phyloP scores from a whole-genome alignment of 2,329 filamentous ascomycete species.

The Venturia effusa region DNA sequence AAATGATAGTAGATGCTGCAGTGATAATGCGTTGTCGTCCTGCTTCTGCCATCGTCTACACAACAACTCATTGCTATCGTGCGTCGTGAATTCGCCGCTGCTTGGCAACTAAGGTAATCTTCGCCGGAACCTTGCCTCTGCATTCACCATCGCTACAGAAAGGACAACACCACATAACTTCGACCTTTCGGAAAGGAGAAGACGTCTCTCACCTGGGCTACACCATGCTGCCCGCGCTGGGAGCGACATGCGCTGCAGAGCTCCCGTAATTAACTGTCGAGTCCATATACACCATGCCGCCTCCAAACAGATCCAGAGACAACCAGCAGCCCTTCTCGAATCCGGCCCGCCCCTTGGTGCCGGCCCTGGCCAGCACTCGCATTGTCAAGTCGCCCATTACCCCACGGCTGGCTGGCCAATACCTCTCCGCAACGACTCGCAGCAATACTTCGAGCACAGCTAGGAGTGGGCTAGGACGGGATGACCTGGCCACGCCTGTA shows the following conservation, averaged over 20 bases:
- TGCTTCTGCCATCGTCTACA: too few relatives aligned
- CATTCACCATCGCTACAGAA: background rate
- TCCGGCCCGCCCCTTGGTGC: conserved; percentile 48
- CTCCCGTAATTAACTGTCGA: conserved; percentile 6
- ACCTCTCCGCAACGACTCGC: conserved; percentile 16
- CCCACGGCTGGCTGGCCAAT: conserved; percentile 43
- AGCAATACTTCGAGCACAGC: conserved; percentile 22
- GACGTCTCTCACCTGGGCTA: background rate
- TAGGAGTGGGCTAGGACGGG: conserved; percentile 26
- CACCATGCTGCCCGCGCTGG: conserved; percentile 3
- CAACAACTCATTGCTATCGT: too few relatives aligned
- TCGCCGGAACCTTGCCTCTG: background rate
- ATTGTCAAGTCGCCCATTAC: conserved; percentile 45
- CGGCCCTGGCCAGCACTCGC: conserved; percentile 54
- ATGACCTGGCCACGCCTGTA: conserved; percentile 44
- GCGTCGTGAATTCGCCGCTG: too few relatives aligned
- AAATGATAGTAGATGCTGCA: too few relatives aligned
- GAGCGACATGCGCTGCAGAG: background rate
- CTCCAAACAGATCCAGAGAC: conserved; percentile 22
- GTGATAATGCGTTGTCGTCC: background rate
- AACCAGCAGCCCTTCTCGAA: conserved; percentile 17
- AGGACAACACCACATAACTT: background rate
- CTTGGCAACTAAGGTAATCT: background rate
- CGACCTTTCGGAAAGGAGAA: background rate
- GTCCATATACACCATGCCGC: conserved; percentile 4